Evolutionary conservation across 176 grass and related monocot genomes (phyloP), one percentile per base, ranked within the genome.

Genomic region (Cenchrus purpureus): DNA sequence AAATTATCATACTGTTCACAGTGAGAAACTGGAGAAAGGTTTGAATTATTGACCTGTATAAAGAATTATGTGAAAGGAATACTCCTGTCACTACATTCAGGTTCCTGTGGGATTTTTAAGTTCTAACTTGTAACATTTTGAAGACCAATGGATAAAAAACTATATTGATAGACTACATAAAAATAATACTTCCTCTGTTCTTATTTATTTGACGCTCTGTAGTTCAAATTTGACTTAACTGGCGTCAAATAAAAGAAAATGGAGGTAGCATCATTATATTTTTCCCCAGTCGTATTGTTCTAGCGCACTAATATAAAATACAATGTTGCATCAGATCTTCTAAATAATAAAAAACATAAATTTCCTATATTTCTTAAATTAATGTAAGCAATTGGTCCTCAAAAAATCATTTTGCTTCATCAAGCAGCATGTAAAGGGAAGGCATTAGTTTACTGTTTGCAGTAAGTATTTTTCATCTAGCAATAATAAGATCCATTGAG

Each of bases 61-160:
- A 46, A 62, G 40, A 15, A 73, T 53, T 53, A 15, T 53, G 46
- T 51, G 48, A 73, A 73, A 73, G 12, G 48, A 73, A 73, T 73
- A 53, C 49, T 53, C 48, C 6, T 45, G 20, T 45, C 57, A 15
- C 42, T 62, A 13, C 60, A 77, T 60, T 63, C 43, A 25, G 42
- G 57, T 46, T 46, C 57, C 13, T 78, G 12, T 49, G 29, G 31
- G 46, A 37, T 75, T 37, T 37, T 1, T 64, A n/a, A 64, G 60
- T 22, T 78, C 17, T 60, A 45, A 28, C 57, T 62, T 61, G 14
- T 22, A 62, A 28, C 43, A 22, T 17, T 46, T 10, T 50, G 20
- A 28, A 25, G 12, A 77, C 12, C 13, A 44, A 28, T 78, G 40
- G 14, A 61, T 78, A 12, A 0, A 15, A 17, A 63, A 61, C 42